Conservation (phyloP, 2,329 filamentous ascomycete genomes). For the Didymella keratinophila region DNA sequence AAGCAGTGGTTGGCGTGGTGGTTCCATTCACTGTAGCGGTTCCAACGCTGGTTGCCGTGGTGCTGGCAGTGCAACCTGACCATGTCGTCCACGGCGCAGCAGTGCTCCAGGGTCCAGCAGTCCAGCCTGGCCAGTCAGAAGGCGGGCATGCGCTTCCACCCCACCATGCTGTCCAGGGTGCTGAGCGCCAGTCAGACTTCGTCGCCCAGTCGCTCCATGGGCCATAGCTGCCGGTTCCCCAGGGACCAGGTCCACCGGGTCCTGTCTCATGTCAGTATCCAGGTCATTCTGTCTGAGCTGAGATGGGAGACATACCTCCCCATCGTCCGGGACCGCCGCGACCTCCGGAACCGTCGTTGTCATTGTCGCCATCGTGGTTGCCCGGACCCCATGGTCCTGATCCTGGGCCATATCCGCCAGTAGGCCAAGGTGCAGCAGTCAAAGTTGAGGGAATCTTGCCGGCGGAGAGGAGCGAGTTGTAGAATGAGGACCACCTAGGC, state of each 20-base stretch:
- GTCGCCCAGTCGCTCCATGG: slow-evolving; percentile 44
- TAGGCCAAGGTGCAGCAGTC: slow-evolving; percentile 35
- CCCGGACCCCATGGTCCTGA: slow-evolving; percentile 32
- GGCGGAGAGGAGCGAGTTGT: slow-evolving; percentile 36
- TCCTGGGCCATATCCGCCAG: slow-evolving; percentile 33
- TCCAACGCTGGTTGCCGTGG: slow-evolving; percentile 42
- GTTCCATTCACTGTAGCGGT: slow-evolving; percentile 41
- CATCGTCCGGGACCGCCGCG: slow-evolving; percentile 26
- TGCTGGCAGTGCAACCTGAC: slow-evolving; percentile 42
- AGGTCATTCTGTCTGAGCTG: neutral
- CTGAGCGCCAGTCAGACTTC: slow-evolving; percentile 36
- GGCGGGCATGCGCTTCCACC: slow-evolving; percentile 41
- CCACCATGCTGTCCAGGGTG: slow-evolving; percentile 50
- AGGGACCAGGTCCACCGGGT: slow-evolving; percentile 36
- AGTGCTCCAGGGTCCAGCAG: slow-evolving; percentile 46
- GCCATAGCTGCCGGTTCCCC: slow-evolving; percentile 38
- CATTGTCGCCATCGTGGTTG: neutral
- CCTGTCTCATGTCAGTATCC: slow-evolving; percentile 21
- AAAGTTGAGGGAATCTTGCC: slow-evolving; percentile 39
- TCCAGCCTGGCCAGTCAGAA: slow-evolving; percentile 50
- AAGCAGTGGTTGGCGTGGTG: slow-evolving; percentile 35
- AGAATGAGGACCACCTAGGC: slow-evolving; percentile 36
- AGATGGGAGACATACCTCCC: slow-evolving; percentile 28
- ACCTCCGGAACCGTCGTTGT: slow-evolving; percentile 16
- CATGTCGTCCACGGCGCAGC: slow-evolving; percentile 49